These are phyloP conservation scores for Chara braunii DNA, from an alignment of 139 green algal species.

Conservation along the genomic window DNA sequence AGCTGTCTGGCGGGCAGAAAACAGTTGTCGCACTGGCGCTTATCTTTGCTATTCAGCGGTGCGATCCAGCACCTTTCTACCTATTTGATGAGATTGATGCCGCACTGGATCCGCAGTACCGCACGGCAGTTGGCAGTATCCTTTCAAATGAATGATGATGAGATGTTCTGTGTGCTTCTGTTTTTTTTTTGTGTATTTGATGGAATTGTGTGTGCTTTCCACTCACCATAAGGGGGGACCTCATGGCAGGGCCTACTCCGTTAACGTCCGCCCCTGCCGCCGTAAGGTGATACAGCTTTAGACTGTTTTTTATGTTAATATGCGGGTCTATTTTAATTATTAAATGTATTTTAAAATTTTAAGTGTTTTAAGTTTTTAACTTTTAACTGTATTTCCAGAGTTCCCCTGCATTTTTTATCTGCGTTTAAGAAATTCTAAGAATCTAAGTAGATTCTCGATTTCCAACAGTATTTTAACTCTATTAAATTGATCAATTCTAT, in stretches of 20 bases:
- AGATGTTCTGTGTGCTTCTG: background rate
- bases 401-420: background rate
- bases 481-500: too few species aligned
- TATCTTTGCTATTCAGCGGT: slow-evolving; percentile 97
- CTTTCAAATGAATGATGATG: slow-evolving; percentile 4
- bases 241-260: too few species aligned
- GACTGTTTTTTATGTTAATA: too few species aligned
- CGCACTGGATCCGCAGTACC: slow-evolving; percentile 89
- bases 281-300: too few species aligned
- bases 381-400: background rate
- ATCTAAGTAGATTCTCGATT: too few species aligned
- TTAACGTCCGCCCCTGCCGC: too few species aligned
- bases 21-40: slow-evolving; percentile 94
- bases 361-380: too few species aligned
- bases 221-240: too few species aligned
- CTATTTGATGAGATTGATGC: slow-evolving; percentile 99
- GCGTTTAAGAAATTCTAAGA: background rate
- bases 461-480: too few species aligned
- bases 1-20: slow-evolving; percentile 92
- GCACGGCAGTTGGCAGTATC: slow-evolving; percentile 70
- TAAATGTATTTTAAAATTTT: too few species aligned
- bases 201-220: too few species aligned
- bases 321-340: too few species aligned
- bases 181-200: background rate
- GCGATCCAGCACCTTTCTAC: slow-evolving; percentile 96